A percentile compares a stretch with the other conserved stretches of the same genome.
Conservation (phyloP, 108 stramenopile species). For the Cyclotella baltica region DNA sequence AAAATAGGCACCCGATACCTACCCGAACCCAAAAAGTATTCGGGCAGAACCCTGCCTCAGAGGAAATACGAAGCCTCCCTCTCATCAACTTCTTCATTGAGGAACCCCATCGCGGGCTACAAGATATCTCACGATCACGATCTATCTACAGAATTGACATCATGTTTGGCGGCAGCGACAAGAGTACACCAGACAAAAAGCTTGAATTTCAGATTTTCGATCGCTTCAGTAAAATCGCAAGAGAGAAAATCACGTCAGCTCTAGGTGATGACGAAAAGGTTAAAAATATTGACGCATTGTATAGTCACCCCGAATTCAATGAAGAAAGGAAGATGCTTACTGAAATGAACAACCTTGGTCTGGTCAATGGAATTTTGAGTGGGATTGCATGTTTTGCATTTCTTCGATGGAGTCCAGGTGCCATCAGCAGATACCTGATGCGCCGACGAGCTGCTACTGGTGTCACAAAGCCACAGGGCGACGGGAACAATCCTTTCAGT, state of each 20-base stretch:
- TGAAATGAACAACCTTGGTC: constrained; percentile 45
- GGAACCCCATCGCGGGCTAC: too few species aligned
- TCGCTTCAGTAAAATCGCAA: constrained; percentile 37
- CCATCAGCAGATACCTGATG: constrained; percentile 29
- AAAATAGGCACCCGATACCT: too few species aligned
- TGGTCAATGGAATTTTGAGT: constrained; percentile 33
- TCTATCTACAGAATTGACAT: neutral
- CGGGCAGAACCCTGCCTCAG: too few species aligned
- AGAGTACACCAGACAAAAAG: constrained; percentile 4
- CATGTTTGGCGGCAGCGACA: constrained; percentile 24
- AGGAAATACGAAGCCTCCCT: too few species aligned
- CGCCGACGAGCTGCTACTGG: constrained; percentile 28
- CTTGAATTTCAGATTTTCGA: constrained; percentile 34
- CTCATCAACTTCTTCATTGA: too few species aligned
- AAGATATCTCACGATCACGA: too few species aligned
- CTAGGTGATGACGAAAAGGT: constrained; percentile 16
- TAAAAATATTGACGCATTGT: constrained; percentile 31
- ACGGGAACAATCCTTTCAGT: constrained; percentile 38
- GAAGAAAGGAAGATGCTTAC: constrained; percentile 42
- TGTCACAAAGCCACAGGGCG: neutral
- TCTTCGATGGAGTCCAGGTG: constrained; percentile 31
- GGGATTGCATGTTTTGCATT: constrained; percentile 43
- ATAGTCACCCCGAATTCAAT: constrained; percentile 39
- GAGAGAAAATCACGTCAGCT: constrained; percentile 22
- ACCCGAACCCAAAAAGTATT: too few species aligned